Conservation (phyloP, 78 protist genomes). For the Pigoraptor vietnamica region DNA sequence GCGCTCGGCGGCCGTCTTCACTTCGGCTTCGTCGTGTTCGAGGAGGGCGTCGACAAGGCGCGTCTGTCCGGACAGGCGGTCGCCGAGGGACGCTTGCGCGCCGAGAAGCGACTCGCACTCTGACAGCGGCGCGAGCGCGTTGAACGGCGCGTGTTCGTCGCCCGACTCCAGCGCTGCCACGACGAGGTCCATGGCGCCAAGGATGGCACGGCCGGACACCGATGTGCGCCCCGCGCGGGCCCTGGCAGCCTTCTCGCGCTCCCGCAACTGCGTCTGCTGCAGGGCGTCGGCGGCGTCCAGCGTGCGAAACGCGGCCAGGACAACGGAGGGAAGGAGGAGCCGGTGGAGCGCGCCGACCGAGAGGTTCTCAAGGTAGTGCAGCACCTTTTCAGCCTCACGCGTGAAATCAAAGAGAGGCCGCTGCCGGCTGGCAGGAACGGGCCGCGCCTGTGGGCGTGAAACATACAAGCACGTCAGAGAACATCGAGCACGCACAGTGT, state of each 20-base stretch:
- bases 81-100: neutral
- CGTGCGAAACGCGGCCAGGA: neutral
- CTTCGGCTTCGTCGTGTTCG: neutral
- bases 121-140: neutral
- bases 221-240: neutral
- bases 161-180: neutral
- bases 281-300: neutral
- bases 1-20: neutral
- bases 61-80: neutral
- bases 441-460: neutral
- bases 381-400: neutral
- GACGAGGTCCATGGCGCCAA: neutral
- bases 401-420: constrained; percentile 2
- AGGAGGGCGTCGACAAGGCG: neutral
- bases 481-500: neutral
- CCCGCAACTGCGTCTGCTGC: neutral
- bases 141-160: neutral
- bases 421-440: constrained; percentile 11
- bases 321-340: neutral
- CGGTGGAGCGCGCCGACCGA: neutral
- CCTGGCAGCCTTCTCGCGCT: neutral
- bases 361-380: constrained; percentile 1
- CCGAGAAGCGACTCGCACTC: neutral
- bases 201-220: neutral
- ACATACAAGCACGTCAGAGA: too few species aligned